A percentile compares a stretch with the other conserved stretches of the same genome.
Evolutionary conservation across 441 rosid species (phyloP).

Genomic region (Corymbia calophylla): DNA sequence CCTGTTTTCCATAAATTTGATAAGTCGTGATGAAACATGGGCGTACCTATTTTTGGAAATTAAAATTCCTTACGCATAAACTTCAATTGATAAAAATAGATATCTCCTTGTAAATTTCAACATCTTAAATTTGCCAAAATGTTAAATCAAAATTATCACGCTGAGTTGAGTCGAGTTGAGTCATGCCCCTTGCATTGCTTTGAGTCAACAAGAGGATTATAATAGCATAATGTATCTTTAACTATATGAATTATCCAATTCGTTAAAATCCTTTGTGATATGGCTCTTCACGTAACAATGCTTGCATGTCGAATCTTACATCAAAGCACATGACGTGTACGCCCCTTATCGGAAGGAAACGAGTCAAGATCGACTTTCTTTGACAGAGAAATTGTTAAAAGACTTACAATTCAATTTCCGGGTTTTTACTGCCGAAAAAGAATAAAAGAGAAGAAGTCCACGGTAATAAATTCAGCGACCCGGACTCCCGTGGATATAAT

Average conservation of each 20-base stretch:
- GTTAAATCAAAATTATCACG: neutral
- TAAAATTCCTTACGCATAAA: neutral
- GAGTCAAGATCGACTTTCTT: neutral
- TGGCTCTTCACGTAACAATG: neutral
- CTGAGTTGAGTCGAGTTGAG: neutral
- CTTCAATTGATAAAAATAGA: neutral
- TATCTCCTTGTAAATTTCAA: neutral
- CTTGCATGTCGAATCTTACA: neutral
- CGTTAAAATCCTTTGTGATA: neutral
- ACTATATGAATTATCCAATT: neutral
- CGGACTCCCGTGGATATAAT: neutral
- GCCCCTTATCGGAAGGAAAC: neutral
- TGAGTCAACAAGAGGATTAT: neutral
- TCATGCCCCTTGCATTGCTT: accelerated
- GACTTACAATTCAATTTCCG: neutral
- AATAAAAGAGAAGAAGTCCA: neutral
- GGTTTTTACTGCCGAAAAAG: neutral
- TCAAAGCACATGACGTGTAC: neutral
- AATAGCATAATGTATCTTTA: neutral
- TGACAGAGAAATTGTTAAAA: neutral
- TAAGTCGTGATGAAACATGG: neutral
- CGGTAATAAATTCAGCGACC: accelerated
- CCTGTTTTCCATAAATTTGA: neutral
- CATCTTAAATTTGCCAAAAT: neutral
- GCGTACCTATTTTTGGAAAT: neutral